Conservation (phyloP, 768 basidiomycete genomes). For the Rhodotorula diobovata region DNA sequence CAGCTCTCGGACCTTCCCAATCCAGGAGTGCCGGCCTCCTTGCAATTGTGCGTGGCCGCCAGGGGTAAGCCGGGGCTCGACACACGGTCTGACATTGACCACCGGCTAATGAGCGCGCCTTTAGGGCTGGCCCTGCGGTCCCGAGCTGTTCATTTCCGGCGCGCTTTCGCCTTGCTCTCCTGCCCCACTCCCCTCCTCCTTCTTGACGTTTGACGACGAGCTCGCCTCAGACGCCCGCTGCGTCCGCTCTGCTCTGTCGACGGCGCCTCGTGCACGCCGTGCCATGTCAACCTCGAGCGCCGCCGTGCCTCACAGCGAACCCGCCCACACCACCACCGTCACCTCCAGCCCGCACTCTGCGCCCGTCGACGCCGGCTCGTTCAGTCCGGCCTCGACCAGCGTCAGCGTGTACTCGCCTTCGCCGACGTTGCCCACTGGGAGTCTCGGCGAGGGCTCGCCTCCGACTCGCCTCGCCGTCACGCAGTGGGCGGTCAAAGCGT, state of each 20-base stretch:
- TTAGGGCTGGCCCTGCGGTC: too few relatives aligned
- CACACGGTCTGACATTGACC: too few relatives aligned
- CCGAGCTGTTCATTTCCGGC: too few relatives aligned
- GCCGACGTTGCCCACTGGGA: conserved; percentile 5
- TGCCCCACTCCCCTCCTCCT: background rate
- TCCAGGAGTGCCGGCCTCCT: too few relatives aligned
- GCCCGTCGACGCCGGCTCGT: conserved; percentile 6
- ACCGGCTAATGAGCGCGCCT: too few relatives aligned
- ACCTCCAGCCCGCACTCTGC: conserved; percentile 8
- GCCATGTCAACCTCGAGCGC: background rate
- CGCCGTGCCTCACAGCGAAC: background rate
- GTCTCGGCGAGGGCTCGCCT: background rate
- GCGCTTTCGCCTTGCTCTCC: too few relatives aligned
- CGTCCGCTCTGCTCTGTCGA: too few relatives aligned
- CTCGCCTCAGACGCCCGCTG: too few relatives aligned
- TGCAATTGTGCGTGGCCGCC: too few relatives aligned
- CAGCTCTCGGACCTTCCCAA: too few relatives aligned
- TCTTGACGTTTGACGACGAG: background rate
- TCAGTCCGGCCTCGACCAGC: background rate
- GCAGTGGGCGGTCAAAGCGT: conserved; percentile 13
- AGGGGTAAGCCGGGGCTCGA: too few relatives aligned
- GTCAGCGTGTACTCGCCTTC: background rate
- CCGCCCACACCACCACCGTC: background rate
- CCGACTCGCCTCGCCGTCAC: conserved; percentile 9
- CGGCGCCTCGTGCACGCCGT: too few relatives aligned